phyloP scores from a whole-genome alignment of 768 basidiomycete species.

The Nevesoporus exiguus region DNA sequence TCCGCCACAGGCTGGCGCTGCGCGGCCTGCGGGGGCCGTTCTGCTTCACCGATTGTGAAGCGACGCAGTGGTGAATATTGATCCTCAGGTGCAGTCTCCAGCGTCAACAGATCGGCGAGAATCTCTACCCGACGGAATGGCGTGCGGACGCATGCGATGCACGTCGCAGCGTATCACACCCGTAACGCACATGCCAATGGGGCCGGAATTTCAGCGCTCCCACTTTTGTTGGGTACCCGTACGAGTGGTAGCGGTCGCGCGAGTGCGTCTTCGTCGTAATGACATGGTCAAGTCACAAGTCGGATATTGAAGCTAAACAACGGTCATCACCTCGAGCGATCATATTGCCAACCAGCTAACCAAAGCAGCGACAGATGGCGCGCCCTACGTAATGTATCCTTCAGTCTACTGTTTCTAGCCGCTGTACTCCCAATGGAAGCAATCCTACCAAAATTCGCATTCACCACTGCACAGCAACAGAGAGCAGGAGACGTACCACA shows the following conservation, averaged over 20 bases:
- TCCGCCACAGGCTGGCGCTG: no score
- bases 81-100: constrained; percentile 6
- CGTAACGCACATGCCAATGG: no score
- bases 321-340: neutral
- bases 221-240: no score
- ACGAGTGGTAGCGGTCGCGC: no score
- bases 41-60: constrained; percentile 16
- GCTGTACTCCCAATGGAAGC: constrained; percentile 70
- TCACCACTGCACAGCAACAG: neutral
- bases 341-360: neutral
- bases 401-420: constrained; percentile 27
- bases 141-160: no score
- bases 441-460: constrained; percentile 47
- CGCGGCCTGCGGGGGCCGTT: no score
- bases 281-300: no score
- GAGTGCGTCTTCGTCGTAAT: no score
- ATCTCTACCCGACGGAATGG: constrained; percentile 37
- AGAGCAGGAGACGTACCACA: constrained; percentile 43
- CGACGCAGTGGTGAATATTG: constrained; percentile 17
- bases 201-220: no score
- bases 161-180: no score
- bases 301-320: no score
- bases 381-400: neutral
- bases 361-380: neutral
- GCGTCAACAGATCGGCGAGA: constrained; percentile 37